These are phyloP conservation scores for Aureobasidium uvarum DNA, from an alignment of 2,329 filamentous ascomycete genomes.

Conservation along the genomic window DNA sequence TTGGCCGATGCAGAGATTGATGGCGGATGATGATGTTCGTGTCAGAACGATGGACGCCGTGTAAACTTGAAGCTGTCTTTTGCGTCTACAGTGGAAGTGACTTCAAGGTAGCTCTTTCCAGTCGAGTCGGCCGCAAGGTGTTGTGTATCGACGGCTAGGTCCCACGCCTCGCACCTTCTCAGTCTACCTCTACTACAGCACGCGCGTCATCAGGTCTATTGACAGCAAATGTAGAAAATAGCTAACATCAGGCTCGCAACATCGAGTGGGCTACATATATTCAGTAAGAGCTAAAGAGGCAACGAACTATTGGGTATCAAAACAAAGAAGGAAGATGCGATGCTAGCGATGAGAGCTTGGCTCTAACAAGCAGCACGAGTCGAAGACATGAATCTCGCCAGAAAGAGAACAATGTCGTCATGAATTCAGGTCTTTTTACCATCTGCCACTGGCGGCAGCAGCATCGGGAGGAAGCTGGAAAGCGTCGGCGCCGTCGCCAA, in stretches of 20 bases:
- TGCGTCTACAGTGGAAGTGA: background rate
- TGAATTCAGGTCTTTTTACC: background rate
- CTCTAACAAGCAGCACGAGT: background rate
- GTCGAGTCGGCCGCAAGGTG: background rate
- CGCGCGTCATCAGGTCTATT: background rate
- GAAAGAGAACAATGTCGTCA: background rate
- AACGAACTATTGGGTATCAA: background rate
- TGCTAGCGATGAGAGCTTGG: background rate
- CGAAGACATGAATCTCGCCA: background rate
- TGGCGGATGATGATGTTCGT: background rate
- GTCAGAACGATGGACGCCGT: background rate
- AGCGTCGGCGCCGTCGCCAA: constrained; percentile 28
- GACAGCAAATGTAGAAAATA: background rate
- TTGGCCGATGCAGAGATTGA: background rate
- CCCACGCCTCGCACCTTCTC: background rate
- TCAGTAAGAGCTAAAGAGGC: background rate
- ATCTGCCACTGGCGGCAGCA: constrained; percentile 16
- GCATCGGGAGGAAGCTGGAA: constrained; percentile 27
- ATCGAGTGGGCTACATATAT: background rate
- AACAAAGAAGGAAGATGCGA: constrained; percentile 3
- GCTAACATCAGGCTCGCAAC: background rate
- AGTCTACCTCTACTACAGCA: background rate
- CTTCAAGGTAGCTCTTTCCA: background rate
- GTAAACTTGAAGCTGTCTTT: background rate
- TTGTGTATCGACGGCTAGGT: background rate